Evolutionary conservation across 1,284 basidiomycete genomes (phyloP).

Genomic region (Ganoderma resinaceum): DNA sequence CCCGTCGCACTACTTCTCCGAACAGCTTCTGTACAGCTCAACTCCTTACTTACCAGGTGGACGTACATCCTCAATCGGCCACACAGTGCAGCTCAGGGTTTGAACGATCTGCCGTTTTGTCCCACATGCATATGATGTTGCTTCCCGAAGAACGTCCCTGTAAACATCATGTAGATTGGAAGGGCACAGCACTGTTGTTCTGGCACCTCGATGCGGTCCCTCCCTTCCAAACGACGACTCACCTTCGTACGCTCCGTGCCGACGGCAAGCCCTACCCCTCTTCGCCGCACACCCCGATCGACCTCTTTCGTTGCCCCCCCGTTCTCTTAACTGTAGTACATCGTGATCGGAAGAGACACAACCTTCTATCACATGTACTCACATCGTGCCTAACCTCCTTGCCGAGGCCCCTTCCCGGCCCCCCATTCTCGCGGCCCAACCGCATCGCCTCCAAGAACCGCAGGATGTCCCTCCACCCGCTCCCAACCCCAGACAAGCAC

Average conservation of each 20-base stretch:
- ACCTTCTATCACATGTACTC: background rate
- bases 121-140: background rate
- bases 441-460: background rate
- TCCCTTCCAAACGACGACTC: background rate
- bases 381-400: no score
- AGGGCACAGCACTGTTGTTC: background rate
- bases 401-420: background rate
- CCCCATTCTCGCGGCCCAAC: background rate
- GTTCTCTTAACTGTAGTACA: no score
- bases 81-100: background rate
- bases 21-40: constrained; percentile 1
- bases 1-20: background rate
- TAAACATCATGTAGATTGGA: no score
- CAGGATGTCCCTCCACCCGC: background rate
- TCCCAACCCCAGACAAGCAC: background rate
- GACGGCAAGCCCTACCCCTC: no score
- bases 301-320: no score
- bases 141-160: background rate
- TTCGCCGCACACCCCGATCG: background rate
- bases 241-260: background rate
- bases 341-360: no score
- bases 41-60: background rate
- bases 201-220: background rate
- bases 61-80: background rate
- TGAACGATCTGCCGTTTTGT: background rate